phyloP scores from a whole-genome alignment of 371 early-diverging fungal species.

The Rhizopus delemar region DNA sequence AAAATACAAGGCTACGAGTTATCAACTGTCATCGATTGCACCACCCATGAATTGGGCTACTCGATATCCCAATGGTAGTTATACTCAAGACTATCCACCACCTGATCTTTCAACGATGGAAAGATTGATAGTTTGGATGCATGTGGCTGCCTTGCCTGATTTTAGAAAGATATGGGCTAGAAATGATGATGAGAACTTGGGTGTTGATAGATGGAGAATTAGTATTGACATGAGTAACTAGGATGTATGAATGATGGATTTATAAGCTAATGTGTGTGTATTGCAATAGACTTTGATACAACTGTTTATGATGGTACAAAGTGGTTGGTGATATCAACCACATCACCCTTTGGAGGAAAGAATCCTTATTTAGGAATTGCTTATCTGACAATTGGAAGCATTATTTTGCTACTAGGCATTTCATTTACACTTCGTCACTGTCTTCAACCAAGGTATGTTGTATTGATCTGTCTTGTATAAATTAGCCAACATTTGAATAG shows the following conservation, averaged over 20 bases:
- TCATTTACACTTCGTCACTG: constrained; percentile 85
- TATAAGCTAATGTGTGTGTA: not conserved
- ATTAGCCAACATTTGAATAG: constrained; percentile 39
- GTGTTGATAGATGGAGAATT: constrained; percentile 66
- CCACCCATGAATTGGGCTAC: constrained; percentile 82
- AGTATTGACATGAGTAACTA: constrained; percentile 65
- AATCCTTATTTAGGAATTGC: constrained; percentile 94
- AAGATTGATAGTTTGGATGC: constrained; percentile 99
- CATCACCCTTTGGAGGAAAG: constrained; percentile 90
- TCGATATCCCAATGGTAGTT: constrained; percentile 62
- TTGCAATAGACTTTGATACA: constrained; percentile 75
- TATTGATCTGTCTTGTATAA: not conserved
- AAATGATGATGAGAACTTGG: constrained; percentile 59
- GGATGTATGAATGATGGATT: not conserved
- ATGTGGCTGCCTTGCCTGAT: constrained; percentile 91
- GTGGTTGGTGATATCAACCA: constrained; percentile 87
- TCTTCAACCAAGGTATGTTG: constrained; percentile 78
- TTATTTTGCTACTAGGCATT: constrained; percentile 84
- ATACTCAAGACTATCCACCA: constrained; percentile 60
- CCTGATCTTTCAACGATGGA: constrained; percentile 75
- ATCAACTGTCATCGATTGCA: constrained; percentile 52
- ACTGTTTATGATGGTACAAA: constrained; percentile 86
- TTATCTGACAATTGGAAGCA: constrained; percentile 84
- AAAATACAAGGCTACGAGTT: constrained; percentile 67
- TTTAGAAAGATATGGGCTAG: constrained; percentile 96